Percentiles rank a stretch among this genome's conserved stretches.
These are phyloP conservation scores for Coffea humblotiana DNA, from an alignment of 305 asterid genomes.

Conservation along the genomic window DNA sequence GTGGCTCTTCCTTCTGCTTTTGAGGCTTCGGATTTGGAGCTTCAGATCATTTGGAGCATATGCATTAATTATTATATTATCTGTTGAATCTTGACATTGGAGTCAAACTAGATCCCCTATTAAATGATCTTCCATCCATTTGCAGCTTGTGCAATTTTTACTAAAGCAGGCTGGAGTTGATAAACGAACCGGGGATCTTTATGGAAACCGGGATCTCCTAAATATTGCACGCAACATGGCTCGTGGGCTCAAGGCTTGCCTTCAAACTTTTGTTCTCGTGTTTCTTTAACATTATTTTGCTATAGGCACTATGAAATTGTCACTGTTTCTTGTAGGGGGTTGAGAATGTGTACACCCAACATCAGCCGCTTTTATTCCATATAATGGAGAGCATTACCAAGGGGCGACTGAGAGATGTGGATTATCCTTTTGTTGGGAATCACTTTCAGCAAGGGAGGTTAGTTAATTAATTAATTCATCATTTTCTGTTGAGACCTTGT, in stretches of 20 bases:
- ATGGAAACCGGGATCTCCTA: constrained; percentile 86
- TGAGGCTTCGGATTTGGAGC: not conserved
- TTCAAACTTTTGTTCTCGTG: not conserved
- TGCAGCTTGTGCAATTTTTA: constrained; percentile 93
- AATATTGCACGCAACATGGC: constrained; percentile 98
- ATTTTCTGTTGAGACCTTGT: not conserved
- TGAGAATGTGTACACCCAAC: constrained; percentile 99
- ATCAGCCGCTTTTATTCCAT: constrained; percentile 90
- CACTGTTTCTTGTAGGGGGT: constrained; percentile 60
- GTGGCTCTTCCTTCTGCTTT: not conserved
- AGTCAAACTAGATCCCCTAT: not conserved
- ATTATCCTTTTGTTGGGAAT: constrained; percentile 93
- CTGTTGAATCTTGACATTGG: not conserved
- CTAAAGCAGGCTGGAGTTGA: constrained; percentile 98
- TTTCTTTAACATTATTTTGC: constrained; percentile 9
- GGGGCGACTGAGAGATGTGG: constrained; percentile 95
- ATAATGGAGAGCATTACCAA: constrained; percentile 92
- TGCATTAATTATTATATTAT: not conserved
- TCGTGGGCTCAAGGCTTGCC: constrained; percentile 87
- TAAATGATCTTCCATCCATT: constrained; percentile 28
- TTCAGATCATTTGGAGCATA: too few species aligned
- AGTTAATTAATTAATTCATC: constrained; percentile 14
- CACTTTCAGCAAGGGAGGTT: constrained; percentile 96
- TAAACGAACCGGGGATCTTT: constrained; percentile 93
- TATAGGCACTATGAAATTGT: constrained; percentile 17